These are phyloP conservation scores for Aspergillus diversus DNA, from an alignment of 495 filamentous ascomycete species.

Conservation along the genomic window DNA sequence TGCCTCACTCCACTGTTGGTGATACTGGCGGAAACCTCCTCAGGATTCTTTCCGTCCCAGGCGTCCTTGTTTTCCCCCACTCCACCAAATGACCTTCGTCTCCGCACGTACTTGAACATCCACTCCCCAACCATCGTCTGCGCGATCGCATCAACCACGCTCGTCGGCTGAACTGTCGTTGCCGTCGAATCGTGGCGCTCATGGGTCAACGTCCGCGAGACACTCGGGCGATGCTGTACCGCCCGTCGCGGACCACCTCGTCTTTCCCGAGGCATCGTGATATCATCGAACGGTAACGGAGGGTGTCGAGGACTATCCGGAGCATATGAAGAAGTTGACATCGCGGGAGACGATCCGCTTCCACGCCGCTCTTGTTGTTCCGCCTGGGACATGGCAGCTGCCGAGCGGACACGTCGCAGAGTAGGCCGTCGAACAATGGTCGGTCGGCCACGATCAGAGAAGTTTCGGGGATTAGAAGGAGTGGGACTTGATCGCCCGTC, in stretches of 20 bases:
- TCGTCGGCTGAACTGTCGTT: conserved; percentile 67
- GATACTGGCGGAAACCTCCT: conserved; percentile 58
- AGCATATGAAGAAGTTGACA: conserved; percentile 65
- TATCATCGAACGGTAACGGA: conserved; percentile 72
- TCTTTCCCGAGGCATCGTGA: conserved; percentile 56
- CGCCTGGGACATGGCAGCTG: conserved; percentile 65
- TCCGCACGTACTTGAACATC: conserved; percentile 98
- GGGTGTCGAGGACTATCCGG: conserved; percentile 74
- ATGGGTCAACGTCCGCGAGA: conserved; percentile 32
- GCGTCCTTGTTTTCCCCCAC: conserved; percentile 71
- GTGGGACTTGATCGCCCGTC: conserved; percentile 83
- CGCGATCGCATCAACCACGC: conserved; percentile 96
- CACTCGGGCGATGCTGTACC: conserved; percentile 24
- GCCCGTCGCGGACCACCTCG: conserved; percentile 22
- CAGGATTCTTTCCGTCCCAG: conserved; percentile 53
- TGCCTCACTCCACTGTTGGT: conserved; percentile 70
- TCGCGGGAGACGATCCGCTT: conserved; percentile 66
- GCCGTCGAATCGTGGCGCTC: conserved; percentile 56
- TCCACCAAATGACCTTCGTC: conserved; percentile 79
- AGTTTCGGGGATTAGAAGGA: conserved; percentile 51
- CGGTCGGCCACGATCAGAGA: conserved; percentile 40
- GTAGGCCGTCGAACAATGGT: conserved; percentile 45
- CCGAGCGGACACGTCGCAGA: conserved; percentile 82
- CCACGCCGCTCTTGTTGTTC: conserved; percentile 47
- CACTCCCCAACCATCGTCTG: conserved; percentile 99